Evolutionary conservation across 306 rosid species (phyloP).

Genomic region (Psophocarpus tetragonolobus): DNA sequence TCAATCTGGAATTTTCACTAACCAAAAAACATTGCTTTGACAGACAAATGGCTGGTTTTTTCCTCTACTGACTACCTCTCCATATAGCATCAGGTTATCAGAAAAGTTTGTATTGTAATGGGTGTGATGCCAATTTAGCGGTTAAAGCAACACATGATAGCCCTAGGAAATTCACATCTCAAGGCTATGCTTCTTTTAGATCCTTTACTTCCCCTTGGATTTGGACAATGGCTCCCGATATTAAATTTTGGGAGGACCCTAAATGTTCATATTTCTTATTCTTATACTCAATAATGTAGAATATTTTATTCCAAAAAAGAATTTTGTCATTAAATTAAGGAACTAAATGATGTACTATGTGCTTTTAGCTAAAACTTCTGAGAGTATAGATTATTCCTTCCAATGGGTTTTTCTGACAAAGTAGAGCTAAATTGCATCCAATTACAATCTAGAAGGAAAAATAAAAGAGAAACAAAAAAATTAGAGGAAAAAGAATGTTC

Average conservation of each 20-base stretch:
- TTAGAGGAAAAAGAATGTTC: neutral
- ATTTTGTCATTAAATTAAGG: neutral
- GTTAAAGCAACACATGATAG: neutral
- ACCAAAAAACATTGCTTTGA: neutral
- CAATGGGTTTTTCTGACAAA: neutral
- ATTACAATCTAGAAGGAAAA: neutral
- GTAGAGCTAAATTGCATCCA: constrained; percentile 8
- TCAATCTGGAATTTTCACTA: neutral
- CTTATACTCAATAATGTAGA: neutral
- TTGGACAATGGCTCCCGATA: neutral
- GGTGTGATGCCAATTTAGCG: neutral
- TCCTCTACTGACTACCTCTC: neutral
- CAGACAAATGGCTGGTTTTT: neutral
- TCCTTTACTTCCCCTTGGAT: neutral
- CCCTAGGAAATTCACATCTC: neutral
- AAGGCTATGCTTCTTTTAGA: neutral
- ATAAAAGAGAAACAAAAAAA: neutral
- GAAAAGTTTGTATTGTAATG: neutral
- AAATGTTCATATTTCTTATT: neutral
- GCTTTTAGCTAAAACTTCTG: neutral
- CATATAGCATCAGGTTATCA: neutral
- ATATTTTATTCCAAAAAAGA: neutral
- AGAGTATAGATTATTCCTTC: neutral
- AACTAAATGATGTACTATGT: neutral
- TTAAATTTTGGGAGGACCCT: neutral